Base-by-base conservation (phyloP, 768 basidiomycete species). In the Lactarius indigo region DNA sequence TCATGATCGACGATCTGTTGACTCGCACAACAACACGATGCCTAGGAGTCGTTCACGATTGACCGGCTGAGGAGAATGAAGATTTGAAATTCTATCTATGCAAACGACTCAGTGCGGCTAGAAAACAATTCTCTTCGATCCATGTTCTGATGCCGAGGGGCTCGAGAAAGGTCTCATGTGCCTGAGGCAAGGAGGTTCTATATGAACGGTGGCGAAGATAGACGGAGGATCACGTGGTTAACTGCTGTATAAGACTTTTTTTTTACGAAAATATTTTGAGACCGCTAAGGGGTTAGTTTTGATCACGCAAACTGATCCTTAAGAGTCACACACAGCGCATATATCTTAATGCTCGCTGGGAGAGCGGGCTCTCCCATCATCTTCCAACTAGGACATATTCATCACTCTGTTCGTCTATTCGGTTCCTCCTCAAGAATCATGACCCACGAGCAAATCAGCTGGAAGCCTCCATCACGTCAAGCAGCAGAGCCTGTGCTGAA, bases 401-500 rank as follows among this genome's bases (percentile, higher is more conserved):
- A 42, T 41, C 23, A 50, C 35, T 33, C 55, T 56, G 15, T 35
- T 17, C 56, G 33, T 30, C 30, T n/a, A 26, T 61, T 35, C 42
- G 30, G 17, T 35, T 41, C 13, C n/a, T 41, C n/a, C 8, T 52
- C 26, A 28, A 42, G 28, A 44, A 35, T 12, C 59, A 89, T 90
- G 87, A 79, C 87, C 61, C 74, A 78, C 0, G 84, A 87, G 67
- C 88, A 88, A 73, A 86, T 87, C 9, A 65, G 80, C 3, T 83
- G 82, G 92, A 75, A 78, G 8, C 69, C 79, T 28, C 85, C 85
- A 0, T 68, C 72, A 20, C 85, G 83, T 37, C 74, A 73, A 31
- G 74, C 77, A 8, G 78, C 80, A 56, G 87, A 89, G 70, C 92
- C 91, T 6, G 82, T 84, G 0, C 83, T 96, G 57, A 90, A 86